phyloP scores from a whole-genome alignment of 129 eudicot species.

The Centella asiatica region DNA sequence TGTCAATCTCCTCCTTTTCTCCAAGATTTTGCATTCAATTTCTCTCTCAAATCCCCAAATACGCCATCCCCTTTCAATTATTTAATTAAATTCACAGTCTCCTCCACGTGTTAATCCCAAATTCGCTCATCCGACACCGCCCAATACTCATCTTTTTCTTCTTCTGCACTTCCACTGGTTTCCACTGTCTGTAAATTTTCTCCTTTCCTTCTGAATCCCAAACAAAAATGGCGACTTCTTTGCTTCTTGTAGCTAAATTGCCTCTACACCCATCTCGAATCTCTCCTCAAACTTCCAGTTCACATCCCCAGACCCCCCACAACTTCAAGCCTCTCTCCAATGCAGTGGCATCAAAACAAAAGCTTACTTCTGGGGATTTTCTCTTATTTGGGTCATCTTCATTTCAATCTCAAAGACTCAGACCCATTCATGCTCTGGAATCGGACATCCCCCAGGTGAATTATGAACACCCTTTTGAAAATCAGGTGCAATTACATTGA shows the following conservation, averaged over 20 bases:
- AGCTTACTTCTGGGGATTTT: background rate
- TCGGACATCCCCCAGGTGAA: conserved; percentile 45
- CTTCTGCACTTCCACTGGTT: background rate
- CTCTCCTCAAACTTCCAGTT: background rate
- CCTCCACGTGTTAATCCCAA: background rate
- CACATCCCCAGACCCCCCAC: background rate
- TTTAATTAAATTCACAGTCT: background rate
- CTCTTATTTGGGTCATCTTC: background rate
- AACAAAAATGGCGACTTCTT: conserved; percentile 27
- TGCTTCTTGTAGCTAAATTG: conserved; percentile 19
- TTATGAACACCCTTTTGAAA: background rate
- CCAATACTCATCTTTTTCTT: conserved; percentile 1
- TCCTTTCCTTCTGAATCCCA: background rate
- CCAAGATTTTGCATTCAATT: conserved; percentile 28
- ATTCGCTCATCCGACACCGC: conserved; percentile 5
- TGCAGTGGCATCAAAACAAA: background rate
- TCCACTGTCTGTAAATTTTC: background rate
- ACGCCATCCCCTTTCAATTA: background rate
- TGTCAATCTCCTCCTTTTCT: conserved; percentile 7
- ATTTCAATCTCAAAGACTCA: conserved; percentile 6
- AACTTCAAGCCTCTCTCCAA: background rate
- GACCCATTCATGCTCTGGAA: conserved; percentile 38
- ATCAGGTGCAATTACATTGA: background rate
- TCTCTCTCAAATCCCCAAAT: conserved; percentile 17
- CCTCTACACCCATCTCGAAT: conserved; percentile 13